Evolutionary conservation across 257 asterid species (phyloP).

Genomic region (Solanum microdontum): DNA sequence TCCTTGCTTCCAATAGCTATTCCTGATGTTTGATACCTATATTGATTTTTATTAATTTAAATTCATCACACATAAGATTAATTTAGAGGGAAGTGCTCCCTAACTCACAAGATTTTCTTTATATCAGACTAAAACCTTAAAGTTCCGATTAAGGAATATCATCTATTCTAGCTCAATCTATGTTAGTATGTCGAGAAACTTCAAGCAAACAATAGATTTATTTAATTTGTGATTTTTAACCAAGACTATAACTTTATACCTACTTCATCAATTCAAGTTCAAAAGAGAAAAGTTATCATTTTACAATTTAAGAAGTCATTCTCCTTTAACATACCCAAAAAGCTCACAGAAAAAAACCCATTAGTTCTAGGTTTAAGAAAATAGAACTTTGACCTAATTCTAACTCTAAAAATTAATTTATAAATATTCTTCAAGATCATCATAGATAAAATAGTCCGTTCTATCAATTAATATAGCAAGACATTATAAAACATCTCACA

Average conservation of each 20-base stretch:
- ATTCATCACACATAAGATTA: neutral
- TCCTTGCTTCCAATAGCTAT: neutral
- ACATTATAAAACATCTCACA: neutral
- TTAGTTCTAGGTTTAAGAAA: neutral
- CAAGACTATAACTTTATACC: neutral
- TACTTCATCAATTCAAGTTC: neutral
- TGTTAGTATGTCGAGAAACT: neutral
- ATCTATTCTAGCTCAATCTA: neutral
- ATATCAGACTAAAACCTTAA: no score
- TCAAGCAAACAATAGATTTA: neutral
- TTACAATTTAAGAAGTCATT: neutral
- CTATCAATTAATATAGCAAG: neutral
- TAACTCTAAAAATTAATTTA: neutral
- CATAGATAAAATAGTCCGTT: neutral
- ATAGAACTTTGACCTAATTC: neutral
- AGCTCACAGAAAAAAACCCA: neutral
- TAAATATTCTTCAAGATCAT: neutral
- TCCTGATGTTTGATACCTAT: neutral
- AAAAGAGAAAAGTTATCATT: no score
- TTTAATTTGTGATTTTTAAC: neutral
- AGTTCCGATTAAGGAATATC: no score
- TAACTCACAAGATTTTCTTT: no score
- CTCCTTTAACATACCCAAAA: neutral
- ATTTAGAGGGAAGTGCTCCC: rapidly evolving
- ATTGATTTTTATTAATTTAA: neutral